Percentiles rank a stretch among this genome's conserved stretches.
phyloP scores from a whole-genome alignment of 2,329 filamentous ascomycete genomes.

The Xylaria hypoxylon region DNA sequence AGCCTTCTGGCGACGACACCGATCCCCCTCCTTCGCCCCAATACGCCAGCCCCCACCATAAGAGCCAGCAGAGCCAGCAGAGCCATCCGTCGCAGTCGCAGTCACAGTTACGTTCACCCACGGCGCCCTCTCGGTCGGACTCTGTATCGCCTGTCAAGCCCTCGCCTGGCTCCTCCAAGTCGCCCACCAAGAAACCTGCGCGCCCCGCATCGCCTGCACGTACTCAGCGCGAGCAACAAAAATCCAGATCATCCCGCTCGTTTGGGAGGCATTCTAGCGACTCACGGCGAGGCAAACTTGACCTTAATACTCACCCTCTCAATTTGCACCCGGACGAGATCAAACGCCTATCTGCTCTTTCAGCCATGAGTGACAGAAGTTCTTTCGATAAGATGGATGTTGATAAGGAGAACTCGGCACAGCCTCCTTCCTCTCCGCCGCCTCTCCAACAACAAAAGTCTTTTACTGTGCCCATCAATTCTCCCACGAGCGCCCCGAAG shows the following conservation, averaged over 20 bases:
- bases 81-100: constrained; percentile 27
- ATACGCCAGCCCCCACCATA: constrained; percentile 41
- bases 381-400: constrained; percentile 75
- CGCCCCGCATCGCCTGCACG: constrained; percentile 49
- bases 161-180: constrained; percentile 37
- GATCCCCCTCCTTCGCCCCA: constrained; percentile 42
- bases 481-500: constrained; percentile 57
- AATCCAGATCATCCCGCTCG: constrained; percentile 58
- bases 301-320: constrained; percentile 83
- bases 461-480: constrained; percentile 62
- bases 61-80: constrained; percentile 41
- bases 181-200: constrained; percentile 45
- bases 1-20: constrained; percentile 48
- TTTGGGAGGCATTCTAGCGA: constrained; percentile 63
- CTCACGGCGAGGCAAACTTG: constrained; percentile 65
- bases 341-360: constrained; percentile 77
- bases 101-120: constrained; percentile 28
- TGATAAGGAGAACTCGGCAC: constrained; percentile 72
- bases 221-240: constrained; percentile 48
- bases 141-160: constrained; percentile 47
- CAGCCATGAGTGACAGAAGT: constrained; percentile 69
- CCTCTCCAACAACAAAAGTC: constrained; percentile 56
- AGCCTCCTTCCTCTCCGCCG: constrained; percentile 65
- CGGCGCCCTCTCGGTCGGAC: constrained; percentile 44
- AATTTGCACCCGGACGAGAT: constrained; percentile 92